These are phyloP conservation scores for Aspergillus incahuasiensis DNA, from an alignment of 495 filamentous ascomycete species.

Conservation along the genomic window DNA sequence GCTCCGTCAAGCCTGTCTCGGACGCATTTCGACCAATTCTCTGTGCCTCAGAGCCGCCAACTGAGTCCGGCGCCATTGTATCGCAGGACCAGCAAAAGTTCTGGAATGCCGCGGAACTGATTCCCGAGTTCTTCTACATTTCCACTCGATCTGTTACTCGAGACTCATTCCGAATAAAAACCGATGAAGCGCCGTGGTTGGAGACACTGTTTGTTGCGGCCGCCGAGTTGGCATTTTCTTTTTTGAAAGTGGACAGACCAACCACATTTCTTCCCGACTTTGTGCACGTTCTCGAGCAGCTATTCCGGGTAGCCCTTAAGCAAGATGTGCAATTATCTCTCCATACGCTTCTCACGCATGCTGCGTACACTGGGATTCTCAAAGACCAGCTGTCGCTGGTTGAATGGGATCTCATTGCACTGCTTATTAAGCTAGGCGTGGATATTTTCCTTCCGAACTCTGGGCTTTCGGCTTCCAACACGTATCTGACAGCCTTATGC, in stretches of 20 bases:
- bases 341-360: conserved; percentile 43
- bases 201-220: conserved; percentile 59
- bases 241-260: conserved; percentile 32
- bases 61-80: conserved; percentile 4
- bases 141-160: conserved; percentile 51
- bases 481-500: conserved; percentile 40
- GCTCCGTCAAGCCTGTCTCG: conserved; percentile 39
- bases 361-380: conserved; percentile 40
- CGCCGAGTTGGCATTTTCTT: conserved; percentile 40
- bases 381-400: conserved; percentile 34
- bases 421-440: conserved; percentile 59
- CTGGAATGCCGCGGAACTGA: conserved; percentile 31
- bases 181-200: conserved; percentile 60
- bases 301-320: conserved; percentile 41
- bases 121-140: conserved; percentile 50
- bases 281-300: conserved; percentile 33
- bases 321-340: conserved; percentile 40
- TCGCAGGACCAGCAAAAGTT: conserved; percentile 13
- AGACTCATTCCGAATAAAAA: conserved; percentile 50
- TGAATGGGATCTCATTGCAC: conserved; percentile 59
- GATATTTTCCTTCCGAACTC: conserved; percentile 64
- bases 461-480: conserved; percentile 35
- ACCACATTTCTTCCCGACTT: conserved; percentile 30
- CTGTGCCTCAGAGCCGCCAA: conserved; percentile 17
- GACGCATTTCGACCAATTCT: conserved; percentile 39